Conservation (phyloP, 805 yeast genomes). For the Teunomyces kruisii region DNA sequence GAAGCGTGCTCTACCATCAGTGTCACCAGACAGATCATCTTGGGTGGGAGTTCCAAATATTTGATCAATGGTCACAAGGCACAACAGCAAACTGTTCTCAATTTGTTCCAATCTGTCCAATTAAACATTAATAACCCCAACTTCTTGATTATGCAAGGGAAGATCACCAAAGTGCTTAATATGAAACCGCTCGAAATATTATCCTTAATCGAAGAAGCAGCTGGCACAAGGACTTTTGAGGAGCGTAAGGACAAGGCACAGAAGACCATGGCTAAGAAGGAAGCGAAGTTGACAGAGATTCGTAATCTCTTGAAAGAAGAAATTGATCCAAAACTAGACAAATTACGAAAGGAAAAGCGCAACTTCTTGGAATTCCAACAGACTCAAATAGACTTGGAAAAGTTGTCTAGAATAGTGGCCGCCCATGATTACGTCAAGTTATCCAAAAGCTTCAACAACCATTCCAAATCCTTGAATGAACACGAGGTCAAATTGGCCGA, state of each 20-base stretch:
- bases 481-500: slow-evolving; percentile 41
- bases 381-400: slow-evolving; percentile 76
- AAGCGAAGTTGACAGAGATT: slow-evolving; percentile 78
- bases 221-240: slow-evolving; percentile 95
- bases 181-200: slow-evolving; percentile 92
- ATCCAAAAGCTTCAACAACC: slow-evolving; percentile 41
- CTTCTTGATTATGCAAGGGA: slow-evolving; percentile 97
- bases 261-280: slow-evolving; percentile 88
- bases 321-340: slow-evolving; percentile 87
- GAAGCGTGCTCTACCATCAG: slow-evolving; percentile 75
- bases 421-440: slow-evolving; percentile 66
- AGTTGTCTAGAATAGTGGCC: slow-evolving; percentile 66
- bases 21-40: slow-evolving; percentile 84
- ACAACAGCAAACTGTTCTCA: slow-evolving; percentile 88
- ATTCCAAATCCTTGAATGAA: slow-evolving; percentile 42
- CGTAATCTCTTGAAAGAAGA: slow-evolving; percentile 74
- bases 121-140: slow-evolving; percentile 95
- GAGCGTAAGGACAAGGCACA: slow-evolving; percentile 90
- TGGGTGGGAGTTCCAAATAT: slow-evolving; percentile 92
- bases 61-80: slow-evolving; percentile 95
- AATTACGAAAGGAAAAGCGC: slow-evolving; percentile 77
- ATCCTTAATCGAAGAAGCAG: slow-evolving; percentile 94
- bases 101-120: slow-evolving; percentile 90
- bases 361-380: slow-evolving; percentile 84
- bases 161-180: slow-evolving; percentile 93